Base-by-base conservation (phyloP, 768 basidiomycete species). In the Pleurotus giganteus region DNA sequence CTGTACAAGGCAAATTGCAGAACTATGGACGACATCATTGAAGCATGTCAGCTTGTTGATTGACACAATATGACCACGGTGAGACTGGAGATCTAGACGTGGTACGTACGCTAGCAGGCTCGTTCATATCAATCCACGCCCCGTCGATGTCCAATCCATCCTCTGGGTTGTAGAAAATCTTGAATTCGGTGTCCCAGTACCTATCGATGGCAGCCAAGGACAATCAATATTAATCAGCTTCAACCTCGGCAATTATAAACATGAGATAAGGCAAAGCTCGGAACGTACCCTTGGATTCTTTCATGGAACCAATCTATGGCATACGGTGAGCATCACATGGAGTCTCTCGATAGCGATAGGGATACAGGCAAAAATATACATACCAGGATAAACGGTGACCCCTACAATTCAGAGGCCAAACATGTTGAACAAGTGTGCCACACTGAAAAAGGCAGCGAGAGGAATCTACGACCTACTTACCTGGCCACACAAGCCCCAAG, bases 101-200 rank as follows among this genome's bases (percentile, higher is more conserved):
- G 29, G 23, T 17, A 63, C 79, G 23, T 59, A 87, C 86, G 55
- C 77, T 88, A 2, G 84, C 67, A 4, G 87, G 86, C 56, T 88
- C 86, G 63, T 89, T 88, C 86, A 86, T 86, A 58, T 86, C 85
- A 23, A 88, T 85, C 88, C 87, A 89, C 13, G 78, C 78, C 8
- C 86, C 86, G 57, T 87, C 85, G 24, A 87, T 86, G 54, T 87
- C 82, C 7, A 89, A 57, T 1, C 85, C 85, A 0, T 66, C 74
- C 8, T 71, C 57, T 0, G 81, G 74, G 56, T 70, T 72, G 63
- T 83, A 86, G 67, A 88, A 86, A 4, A 70, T 46, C 24, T 71
- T 56, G 65, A 85, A 86, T 57, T 88, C 85, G 37, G 74, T 78
- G 1, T 68, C 78, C 88, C 88, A 89, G 62, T 76, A 84, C 23